Conservation (phyloP, 768 basidiomycete genomes). For the Boletus tomentosulus region DNA sequence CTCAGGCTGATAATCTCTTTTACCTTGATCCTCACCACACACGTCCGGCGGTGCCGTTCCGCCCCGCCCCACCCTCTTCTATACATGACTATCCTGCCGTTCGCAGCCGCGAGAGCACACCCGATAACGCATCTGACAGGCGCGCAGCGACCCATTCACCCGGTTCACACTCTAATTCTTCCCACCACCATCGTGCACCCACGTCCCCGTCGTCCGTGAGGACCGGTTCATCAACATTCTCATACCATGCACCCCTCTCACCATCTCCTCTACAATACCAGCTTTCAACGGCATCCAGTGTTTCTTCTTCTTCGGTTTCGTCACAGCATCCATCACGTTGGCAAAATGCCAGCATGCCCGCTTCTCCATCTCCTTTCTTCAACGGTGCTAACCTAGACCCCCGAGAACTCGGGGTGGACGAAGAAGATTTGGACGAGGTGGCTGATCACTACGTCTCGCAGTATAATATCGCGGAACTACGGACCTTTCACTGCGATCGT, state of each 20-base stretch:
- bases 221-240: conserved; percentile 47
- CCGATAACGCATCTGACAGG: conserved; percentile 28
- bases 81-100: conserved; percentile 19
- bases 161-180: conserved; percentile 14
- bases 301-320: conserved; percentile 29
- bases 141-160: conserved; percentile 27
- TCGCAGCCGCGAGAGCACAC: conserved; percentile 28
- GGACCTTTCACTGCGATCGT: conserved; percentile 95
- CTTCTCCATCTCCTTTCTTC: conserved; percentile 18
- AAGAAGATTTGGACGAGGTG: conserved; percentile 38
- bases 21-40: conserved; percentile 81
- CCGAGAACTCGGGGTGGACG: conserved; percentile 33
- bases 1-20: conserved; percentile 83
- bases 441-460: conserved; percentile 67
- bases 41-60: conserved; percentile 69
- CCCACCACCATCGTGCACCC: conserved; percentile 35
- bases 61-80: conserved; percentile 39
- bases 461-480: conserved; percentile 68
- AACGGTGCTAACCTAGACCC: conserved; percentile 33
- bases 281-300: conserved; percentile 42
- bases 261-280: conserved; percentile 67
- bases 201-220: conserved; percentile 51
- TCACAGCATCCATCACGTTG: conserved; percentile 30
- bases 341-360: conserved; percentile 24
- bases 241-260: conserved; percentile 55